phyloP scores from a whole-genome alignment of 2,329 filamentous ascomycete species.

The Xylariaceae sp. region DNA sequence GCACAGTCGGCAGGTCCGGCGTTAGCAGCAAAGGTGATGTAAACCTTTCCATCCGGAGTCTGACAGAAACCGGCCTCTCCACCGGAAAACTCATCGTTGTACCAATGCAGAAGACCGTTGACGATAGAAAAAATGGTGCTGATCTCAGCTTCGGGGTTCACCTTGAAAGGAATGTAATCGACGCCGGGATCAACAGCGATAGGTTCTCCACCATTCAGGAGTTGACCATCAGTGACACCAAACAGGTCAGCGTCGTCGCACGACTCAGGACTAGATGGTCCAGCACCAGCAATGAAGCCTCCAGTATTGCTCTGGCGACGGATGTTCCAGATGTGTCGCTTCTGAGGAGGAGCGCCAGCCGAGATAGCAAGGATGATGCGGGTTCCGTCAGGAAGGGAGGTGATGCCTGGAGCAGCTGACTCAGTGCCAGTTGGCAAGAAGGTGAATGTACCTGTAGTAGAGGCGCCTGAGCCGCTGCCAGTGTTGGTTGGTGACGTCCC shows the following conservation, averaged over 20 bases:
- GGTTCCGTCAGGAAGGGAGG: conserved; percentile 10
- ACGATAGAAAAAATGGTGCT: conserved; percentile 19
- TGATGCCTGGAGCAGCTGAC: conserved; percentile 14
- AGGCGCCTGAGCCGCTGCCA: neutral
- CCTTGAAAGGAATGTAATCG: conserved; percentile 15
- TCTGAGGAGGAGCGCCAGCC: conserved; percentile 5
- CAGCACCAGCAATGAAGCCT: conserved; percentile 25
- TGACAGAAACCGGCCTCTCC: conserved; percentile 29
- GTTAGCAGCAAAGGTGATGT: conserved; percentile 16
- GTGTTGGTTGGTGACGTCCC: neutral
- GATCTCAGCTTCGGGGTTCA: conserved; percentile 7
- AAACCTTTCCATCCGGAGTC: conserved; percentile 20
- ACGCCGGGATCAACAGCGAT: conserved; percentile 20
- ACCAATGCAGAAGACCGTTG: conserved; percentile 26
- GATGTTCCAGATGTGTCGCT: conserved; percentile 5
- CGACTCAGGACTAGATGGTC: conserved; percentile 16
- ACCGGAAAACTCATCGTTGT: conserved; percentile 22
- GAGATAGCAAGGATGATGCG: conserved; percentile 21
- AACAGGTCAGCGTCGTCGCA: conserved; percentile 27
- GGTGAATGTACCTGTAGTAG: neutral
- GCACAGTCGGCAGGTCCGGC: conserved; percentile 19
- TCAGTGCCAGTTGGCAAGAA: conserved; percentile 4
- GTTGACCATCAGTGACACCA: conserved; percentile 20
- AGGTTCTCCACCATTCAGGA: conserved; percentile 16
- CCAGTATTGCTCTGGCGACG: conserved; percentile 10